A percentile compares a stretch with the other conserved stretches of the same genome.
phyloP scores from a whole-genome alignment of 371 early-diverging fungal genomes.

The Mucor lusitanicus region DNA sequence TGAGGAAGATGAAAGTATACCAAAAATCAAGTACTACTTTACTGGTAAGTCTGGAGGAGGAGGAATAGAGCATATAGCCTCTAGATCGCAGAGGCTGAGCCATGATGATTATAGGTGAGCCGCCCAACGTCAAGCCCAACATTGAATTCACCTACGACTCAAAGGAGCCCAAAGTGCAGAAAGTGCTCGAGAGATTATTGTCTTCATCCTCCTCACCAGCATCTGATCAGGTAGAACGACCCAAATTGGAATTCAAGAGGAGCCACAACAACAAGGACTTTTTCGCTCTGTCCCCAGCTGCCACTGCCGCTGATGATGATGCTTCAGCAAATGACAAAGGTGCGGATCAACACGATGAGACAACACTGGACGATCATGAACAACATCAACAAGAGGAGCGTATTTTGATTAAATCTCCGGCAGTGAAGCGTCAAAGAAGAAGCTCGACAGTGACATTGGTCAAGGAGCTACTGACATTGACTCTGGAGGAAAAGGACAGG shows the following conservation, averaged over 20 bases:
- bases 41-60: conserved; percentile 46
- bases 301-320: neutral
- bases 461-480: conserved; percentile 16
- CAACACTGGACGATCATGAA: neutral
- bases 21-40: conserved; percentile 55
- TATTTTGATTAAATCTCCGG: conserved; percentile 1
- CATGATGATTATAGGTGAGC: conserved; percentile 23
- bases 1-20: conserved; percentile 16
- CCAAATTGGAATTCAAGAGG: conserved; percentile 33
- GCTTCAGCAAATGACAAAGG: neutral
- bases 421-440: conserved; percentile 1
- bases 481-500: conserved; percentile 8
- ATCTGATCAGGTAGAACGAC: conserved; percentile 10
- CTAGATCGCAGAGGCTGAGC: neutral
- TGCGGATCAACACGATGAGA: neutral
- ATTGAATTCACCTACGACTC: conserved; percentile 45
- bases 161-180: conserved; percentile 22
- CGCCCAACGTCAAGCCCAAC: conserved; percentile 45
- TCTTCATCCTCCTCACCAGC: neutral
- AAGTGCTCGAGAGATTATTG: conserved; percentile 14
- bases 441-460: conserved; percentile 18
- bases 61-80: neutral
- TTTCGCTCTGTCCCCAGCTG: conserved; percentile 25
- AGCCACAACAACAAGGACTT: conserved; percentile 43
- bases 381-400: neutral